Evolutionary conservation across 169 alveolate genomes (phyloP), one percentile per base, ranked within the genome.

Genomic region (Eimeria maxima): DNA sequence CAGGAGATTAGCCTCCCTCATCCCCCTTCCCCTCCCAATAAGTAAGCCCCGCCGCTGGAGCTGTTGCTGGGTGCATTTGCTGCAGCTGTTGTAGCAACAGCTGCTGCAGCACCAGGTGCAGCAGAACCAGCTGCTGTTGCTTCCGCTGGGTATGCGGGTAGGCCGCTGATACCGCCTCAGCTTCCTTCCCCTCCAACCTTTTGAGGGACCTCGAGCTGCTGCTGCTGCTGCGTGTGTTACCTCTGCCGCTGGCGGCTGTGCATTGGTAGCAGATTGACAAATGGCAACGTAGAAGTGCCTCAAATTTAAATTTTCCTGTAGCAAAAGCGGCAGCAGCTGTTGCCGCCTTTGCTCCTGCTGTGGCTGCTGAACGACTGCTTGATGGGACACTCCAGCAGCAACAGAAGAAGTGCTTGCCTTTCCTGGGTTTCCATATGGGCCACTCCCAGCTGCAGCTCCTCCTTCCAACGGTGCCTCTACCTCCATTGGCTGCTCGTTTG

Each of bases 11-110:
- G 1, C n/a, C n/a, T 5, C 20, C 88, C 63, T 47, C 67, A 78
- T 53, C 67, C 44, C 10, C 67, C 16, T 8, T 24, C 38, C 22
- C n/a, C 38, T 13, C n/a, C 67, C 27, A 7, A 45, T 27, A 3
- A 78, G 16, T 65, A 22, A 4, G 1, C 67, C 67, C 22, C 6
- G 47, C 53, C 18, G 88, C 88, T 33, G 38, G 14, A 45, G 88
- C 67, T 33, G 38, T 5, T 78, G 38, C 88, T 18, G 38, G 83
- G 29, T 33, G 83, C 88, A 1, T 38, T 4, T 78, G 42, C 20
- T 45, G 88, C 88, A 20, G 88, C 88, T 7, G 88, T 65, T 7
- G 88, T 65, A 8, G 57, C 88, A 45, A 65, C 88, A 44, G 88
- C 88, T 45, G 63, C 81, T 71, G 81, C 81, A 24, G 86, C 60